Evolutionary conservation across 495 filamentous ascomycete genomes (phyloP).

Genomic region (Daldinia grandis): DNA sequence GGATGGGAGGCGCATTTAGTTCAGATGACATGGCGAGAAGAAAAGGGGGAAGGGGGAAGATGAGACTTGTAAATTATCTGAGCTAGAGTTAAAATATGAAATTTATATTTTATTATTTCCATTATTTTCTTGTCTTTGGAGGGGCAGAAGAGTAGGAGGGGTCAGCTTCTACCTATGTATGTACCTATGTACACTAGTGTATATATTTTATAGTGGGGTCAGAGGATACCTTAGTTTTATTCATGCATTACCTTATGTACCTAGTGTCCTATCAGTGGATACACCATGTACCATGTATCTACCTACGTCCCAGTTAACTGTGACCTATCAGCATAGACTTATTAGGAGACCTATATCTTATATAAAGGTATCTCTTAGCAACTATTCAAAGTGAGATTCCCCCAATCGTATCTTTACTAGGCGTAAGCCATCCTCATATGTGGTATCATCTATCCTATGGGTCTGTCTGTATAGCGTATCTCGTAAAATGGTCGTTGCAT

Average conservation of each 20-base stretch:
- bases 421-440: too few species aligned
- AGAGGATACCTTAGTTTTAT: conserved; percentile 3
- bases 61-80: background rate
- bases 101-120: background rate
- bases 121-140: background rate
- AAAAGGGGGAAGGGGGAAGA: background rate
- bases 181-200: too few species aligned
- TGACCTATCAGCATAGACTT: background rate
- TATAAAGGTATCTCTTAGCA: too few species aligned
- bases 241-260: too few species aligned
- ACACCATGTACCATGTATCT: background rate
- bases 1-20: conserved; percentile 68
- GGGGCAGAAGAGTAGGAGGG: background rate
- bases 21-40: conserved; percentile 46
- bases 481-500: too few species aligned
- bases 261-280: background rate
- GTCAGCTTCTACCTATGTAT: background rate
- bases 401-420: too few species aligned
- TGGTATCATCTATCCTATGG: too few species aligned
- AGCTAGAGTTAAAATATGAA: background rate
- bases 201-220: background rate
- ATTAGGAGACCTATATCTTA: too few species aligned
- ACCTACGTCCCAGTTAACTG: background rate
- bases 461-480: too few species aligned
- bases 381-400: too few species aligned